A percentile compares a stretch with the other conserved stretches of the same genome.
These are phyloP conservation scores for Paulownia fortunei DNA, from an alignment of 257 asterid genomes.

Conservation along the genomic window DNA sequence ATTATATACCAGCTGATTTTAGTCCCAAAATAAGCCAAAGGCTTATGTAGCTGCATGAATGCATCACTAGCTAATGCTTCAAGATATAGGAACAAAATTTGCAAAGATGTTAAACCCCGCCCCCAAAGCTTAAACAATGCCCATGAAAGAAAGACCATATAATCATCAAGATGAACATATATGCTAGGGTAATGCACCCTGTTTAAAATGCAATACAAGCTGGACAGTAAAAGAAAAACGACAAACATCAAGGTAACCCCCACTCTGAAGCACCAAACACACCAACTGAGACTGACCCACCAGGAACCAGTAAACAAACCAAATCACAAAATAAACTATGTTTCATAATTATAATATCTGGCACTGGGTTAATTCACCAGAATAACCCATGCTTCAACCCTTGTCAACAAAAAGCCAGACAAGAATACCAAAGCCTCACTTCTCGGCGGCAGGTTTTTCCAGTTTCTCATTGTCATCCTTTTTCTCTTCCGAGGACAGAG, in stretches of 20 bases:
- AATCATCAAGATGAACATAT: constrained; percentile 13
- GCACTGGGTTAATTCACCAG: constrained; percentile 38
- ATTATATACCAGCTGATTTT: too few species aligned
- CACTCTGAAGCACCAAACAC: constrained; percentile 28
- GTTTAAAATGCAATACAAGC: constrained; percentile 28
- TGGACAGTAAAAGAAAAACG: constrained; percentile 19
- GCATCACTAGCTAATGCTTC: neutral
- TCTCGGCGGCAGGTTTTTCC: constrained; percentile 42
- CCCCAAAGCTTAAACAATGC: neutral
- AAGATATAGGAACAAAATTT: neutral
- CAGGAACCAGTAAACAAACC: constrained; percentile 25
- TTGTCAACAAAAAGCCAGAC: constrained; percentile 36
- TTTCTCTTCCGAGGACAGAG: constrained; percentile 45
- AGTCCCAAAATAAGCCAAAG: neutral
- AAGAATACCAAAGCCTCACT: constrained; percentile 40
- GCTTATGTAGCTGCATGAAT: neutral
- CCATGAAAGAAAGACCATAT: neutral
- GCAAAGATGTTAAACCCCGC: neutral
- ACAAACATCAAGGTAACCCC: constrained; percentile 25
- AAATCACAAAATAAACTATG: constrained; percentile 27
- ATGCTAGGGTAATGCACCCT: constrained; percentile 39
- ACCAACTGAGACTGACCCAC: constrained; percentile 31
- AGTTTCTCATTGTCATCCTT: constrained; percentile 40
- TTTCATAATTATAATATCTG: constrained; percentile 15
- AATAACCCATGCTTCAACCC: constrained; percentile 43